Percentiles rank a stretch among this genome's conserved stretches.
These are phyloP conservation scores for Heliamphora pulchella DNA, from an alignment of 179 eudicot species.

Conservation along the genomic window DNA sequence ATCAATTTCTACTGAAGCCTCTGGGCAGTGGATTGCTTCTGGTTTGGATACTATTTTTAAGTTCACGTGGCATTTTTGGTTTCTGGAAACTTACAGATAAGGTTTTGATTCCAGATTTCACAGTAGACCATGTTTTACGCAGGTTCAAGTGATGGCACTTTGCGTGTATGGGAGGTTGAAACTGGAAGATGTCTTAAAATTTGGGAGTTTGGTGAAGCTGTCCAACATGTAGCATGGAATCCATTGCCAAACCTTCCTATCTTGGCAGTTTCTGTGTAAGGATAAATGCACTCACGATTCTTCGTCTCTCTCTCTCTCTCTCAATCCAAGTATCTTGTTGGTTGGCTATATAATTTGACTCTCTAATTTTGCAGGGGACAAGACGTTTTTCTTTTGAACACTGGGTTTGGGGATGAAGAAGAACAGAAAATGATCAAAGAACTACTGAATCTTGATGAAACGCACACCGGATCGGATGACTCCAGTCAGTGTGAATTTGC, in stretches of 20 bases:
- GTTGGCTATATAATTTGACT: background rate
- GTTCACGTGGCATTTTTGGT: background rate
- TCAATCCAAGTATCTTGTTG: background rate
- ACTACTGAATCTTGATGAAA: constrained; percentile 45
- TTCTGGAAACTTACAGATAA: background rate
- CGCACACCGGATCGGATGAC: constrained; percentile 39
- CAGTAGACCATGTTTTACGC: constrained; percentile 9
- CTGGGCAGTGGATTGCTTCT: constrained; percentile 98
- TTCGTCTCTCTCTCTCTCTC: background rate
- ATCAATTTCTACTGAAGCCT: constrained; percentile 70
- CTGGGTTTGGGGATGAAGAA: constrained; percentile 68
- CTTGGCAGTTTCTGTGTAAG: constrained; percentile 83
- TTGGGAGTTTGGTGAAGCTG: constrained; percentile 73
- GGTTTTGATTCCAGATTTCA: background rate
- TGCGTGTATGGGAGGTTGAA: constrained; percentile 88
- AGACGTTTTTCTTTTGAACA: constrained; percentile 60
- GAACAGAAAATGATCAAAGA: constrained; percentile 52
- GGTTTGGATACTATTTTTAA: constrained; percentile 36
- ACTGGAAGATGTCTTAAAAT: constrained; percentile 79
- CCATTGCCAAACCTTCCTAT: constrained; percentile 68
- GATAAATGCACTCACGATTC: constrained; percentile 5
- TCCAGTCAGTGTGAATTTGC: constrained; percentile 48
- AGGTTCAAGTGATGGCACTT: constrained; percentile 94
- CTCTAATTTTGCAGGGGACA: constrained; percentile 48
- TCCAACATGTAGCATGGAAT: constrained; percentile 83